Evolutionary conservation across 805 yeast genomes (phyloP).

Genomic region (Lipomyces anomalus): DNA sequence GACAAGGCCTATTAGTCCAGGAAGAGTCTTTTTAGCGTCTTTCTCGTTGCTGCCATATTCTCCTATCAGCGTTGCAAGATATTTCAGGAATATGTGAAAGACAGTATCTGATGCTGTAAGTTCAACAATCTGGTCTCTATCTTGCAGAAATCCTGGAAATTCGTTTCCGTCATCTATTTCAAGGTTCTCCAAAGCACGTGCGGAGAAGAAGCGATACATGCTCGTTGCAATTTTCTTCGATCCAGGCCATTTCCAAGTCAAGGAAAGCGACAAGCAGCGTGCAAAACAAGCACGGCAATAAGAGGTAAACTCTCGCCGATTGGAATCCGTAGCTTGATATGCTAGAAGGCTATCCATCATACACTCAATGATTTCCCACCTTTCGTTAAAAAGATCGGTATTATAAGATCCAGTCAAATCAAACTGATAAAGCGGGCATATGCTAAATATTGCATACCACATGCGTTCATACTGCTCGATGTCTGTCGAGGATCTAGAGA

Average conservation of each 20-base stretch:
- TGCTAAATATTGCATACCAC: conserved; percentile 20
- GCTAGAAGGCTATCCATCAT: conserved; percentile 10
- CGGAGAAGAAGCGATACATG: conserved; percentile 24
- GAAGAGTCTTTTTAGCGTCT: conserved; percentile 9
- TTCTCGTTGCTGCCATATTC: conserved; percentile 3
- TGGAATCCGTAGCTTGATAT: conserved; percentile 2
- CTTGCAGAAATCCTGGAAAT: conserved; percentile 26
- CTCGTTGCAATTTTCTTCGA: conserved; percentile 20
- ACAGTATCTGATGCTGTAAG: conserved; percentile 24
- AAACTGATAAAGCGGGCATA: conserved; percentile 24
- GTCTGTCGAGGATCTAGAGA: not conserved
- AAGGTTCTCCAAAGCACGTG: conserved; percentile 20
- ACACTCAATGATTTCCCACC: conserved; percentile 15
- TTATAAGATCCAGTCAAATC: conserved; percentile 1
- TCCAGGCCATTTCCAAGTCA: conserved; percentile 25
- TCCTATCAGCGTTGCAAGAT: conserved; percentile 17
- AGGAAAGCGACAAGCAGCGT: conserved; percentile 20
- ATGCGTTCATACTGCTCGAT: conserved; percentile 17
- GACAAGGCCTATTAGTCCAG: conserved; percentile 25
- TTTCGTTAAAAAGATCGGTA: not conserved
- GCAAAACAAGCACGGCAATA: conserved; percentile 22
- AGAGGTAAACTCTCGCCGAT: conserved; percentile 2
- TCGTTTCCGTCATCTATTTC: conserved; percentile 15
- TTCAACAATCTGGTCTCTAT: conserved; percentile 12
- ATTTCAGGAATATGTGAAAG: conserved; percentile 26